Evolutionary conservation across 371 early-diverging fungal species (phyloP).

Genomic region (Syncephalastrum contaminatum): DNA sequence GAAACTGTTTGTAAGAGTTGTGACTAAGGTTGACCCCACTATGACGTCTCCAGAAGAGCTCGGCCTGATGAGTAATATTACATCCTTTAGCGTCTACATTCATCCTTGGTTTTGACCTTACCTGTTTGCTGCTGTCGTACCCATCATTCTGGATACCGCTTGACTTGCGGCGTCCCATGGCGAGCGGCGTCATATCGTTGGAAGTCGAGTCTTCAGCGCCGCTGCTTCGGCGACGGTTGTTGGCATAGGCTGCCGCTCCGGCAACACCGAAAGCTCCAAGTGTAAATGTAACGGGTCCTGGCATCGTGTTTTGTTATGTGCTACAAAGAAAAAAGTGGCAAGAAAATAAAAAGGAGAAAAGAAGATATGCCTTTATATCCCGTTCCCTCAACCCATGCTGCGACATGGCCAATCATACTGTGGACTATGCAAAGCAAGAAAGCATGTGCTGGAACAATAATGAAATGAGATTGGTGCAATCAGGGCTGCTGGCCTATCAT

Average conservation of each 20-base stretch:
- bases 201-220: background rate
- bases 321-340: too few species aligned
- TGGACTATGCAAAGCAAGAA: too few species aligned
- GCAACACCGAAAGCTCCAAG: slow-evolving; percentile 12
- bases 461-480: too few species aligned
- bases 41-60: slow-evolving; percentile 13
- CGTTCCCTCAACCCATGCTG: too few species aligned
- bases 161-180: slow-evolving; percentile 9
- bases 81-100: background rate
- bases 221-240: background rate
- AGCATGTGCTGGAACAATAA: too few species aligned
- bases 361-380: too few species aligned
- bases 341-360: too few species aligned
- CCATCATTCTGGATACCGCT: slow-evolving; percentile 11
- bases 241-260: slow-evolving; percentile 6
- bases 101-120: background rate
- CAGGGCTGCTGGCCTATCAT: too few species aligned
- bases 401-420: too few species aligned
- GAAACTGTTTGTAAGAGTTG: slow-evolving; percentile 10
- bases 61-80: slow-evolving; percentile 3
- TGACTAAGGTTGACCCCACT: slow-evolving; percentile 16
- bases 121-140: slow-evolving; percentile 11
- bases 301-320: slow-evolving; percentile 1
- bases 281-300: slow-evolving; percentile 4
- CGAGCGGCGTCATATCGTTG: slow-evolving; percentile 4